Percentiles rank a stretch among this genome's conserved stretches.
These are phyloP conservation scores for Hydnum rufescens DNA, from an alignment of 768 basidiomycete species.

Conservation along the genomic window DNA sequence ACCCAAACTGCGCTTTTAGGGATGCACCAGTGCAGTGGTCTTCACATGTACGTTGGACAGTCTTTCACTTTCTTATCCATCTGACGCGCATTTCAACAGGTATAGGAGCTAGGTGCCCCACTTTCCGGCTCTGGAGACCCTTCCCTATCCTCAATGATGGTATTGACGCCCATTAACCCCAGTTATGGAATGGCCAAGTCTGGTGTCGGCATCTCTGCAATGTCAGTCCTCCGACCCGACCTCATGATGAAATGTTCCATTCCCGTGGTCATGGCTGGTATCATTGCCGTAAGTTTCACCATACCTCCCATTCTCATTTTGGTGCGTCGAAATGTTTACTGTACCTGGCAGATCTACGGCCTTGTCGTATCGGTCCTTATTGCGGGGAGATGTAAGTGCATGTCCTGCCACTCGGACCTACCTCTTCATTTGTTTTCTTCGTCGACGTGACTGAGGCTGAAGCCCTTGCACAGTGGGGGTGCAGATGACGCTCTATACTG, in stretches of 20 bases:
- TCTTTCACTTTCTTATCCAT: neutral
- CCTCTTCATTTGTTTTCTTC: neutral
- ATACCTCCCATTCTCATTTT: neutral
- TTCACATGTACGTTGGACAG: constrained; percentile 64
- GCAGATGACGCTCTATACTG: constrained; percentile 78
- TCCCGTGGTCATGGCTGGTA: constrained; percentile 99
- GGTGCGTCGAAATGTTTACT: neutral
- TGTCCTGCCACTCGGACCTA: no score
- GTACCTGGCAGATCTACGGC: constrained; percentile 95
- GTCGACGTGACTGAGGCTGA: neutral
- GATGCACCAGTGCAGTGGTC: constrained; percentile 90
- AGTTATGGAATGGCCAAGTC: constrained; percentile 99
- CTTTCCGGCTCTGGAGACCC: no score
- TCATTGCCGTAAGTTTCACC: constrained; percentile 64
- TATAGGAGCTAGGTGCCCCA: constrained; percentile 63
- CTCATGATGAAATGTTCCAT: constrained; percentile 96
- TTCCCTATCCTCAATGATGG: neutral
- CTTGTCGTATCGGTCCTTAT: constrained; percentile 98
- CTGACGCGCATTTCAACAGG: constrained; percentile 24
- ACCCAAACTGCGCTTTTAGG: constrained; percentile 21
- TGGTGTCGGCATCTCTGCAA: constrained; percentile 91
- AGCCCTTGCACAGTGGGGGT: constrained; percentile 31
- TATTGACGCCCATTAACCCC: no score
- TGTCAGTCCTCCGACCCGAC: constrained; percentile 93
- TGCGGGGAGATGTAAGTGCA: constrained; percentile 54